A percentile compares a stretch with the other conserved stretches of the same genome.
phyloP scores from a whole-genome alignment of 2,329 filamentous ascomycete species.

The Neofusicoccum sp. region DNA sequence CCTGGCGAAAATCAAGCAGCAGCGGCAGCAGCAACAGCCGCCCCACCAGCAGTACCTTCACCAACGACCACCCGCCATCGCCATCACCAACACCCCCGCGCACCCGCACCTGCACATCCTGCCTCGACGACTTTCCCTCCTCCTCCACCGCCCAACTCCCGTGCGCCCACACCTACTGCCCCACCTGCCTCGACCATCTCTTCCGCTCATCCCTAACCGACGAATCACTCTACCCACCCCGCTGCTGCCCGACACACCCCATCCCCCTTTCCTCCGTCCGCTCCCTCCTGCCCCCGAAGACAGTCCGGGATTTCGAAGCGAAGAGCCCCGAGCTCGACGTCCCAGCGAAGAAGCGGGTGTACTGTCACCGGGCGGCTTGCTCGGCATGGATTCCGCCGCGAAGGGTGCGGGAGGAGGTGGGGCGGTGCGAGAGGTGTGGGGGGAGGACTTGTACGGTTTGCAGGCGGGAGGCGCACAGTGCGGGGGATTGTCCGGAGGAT shows the following conservation, averaged over 20 bases:
- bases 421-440: neutral
- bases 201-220: slow-evolving; percentile 23
- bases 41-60: no score
- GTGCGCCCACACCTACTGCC: slow-evolving; percentile 25
- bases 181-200: slow-evolving; percentile 20
- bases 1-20: no score
- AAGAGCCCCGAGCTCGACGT: slow-evolving; percentile 23
- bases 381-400: neutral
- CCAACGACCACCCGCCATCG: no score
- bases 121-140: neutral
- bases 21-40: no score
- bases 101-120: neutral
- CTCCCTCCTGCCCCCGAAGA: neutral
- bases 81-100: no score
- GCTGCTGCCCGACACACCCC: slow-evolving; percentile 22
- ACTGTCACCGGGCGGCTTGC: neutral
- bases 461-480: neutral
- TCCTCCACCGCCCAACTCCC: neutral
- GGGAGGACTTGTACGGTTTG: slow-evolving; percentile 5
- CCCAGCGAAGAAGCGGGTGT: slow-evolving; percentile 22
- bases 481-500: slow-evolving; percentile 2
- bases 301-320: slow-evolving; percentile 20
- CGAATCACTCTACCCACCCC: slow-evolving; percentile 25
- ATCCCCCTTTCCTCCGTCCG: slow-evolving; percentile 21
- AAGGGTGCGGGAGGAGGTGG: neutral